Evolutionary conservation across 2,329 filamentous ascomycete species (phyloP).

Genomic region (Cordyceps fumosorosea): DNA sequence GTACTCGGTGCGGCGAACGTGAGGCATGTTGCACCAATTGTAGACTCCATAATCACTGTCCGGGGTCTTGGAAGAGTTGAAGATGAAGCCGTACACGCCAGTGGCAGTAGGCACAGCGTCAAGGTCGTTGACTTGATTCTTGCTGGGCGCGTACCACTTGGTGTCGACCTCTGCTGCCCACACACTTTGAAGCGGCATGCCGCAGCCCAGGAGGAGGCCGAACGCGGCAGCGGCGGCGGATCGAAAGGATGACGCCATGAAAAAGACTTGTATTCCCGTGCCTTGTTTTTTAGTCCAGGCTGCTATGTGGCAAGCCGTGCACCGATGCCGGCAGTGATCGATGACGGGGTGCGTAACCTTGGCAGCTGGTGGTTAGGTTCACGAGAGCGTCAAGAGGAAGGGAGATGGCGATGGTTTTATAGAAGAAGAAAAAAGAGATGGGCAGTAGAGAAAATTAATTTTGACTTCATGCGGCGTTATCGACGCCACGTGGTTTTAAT

Average conservation of each 20-base stretch:
- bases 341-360: background rate
- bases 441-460: background rate
- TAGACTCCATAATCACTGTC: slow-evolving; percentile 54
- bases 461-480: background rate
- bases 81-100: slow-evolving; percentile 69
- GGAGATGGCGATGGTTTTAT: background rate
- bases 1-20: slow-evolving; percentile 65
- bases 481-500: background rate
- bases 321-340: background rate
- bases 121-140: slow-evolving; percentile 55
- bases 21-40: slow-evolving; percentile 86
- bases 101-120: slow-evolving; percentile 47
- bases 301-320: background rate
- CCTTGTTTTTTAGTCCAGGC: background rate
- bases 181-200: slow-evolving; percentile 8
- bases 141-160: slow-evolving; percentile 52
- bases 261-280: background rate
- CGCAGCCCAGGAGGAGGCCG: slow-evolving; percentile 5
- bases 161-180: slow-evolving; percentile 29
- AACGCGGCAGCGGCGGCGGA: slow-evolving; percentile 7
- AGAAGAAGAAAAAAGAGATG: background rate
- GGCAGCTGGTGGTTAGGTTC: background rate
- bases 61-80: slow-evolving; percentile 57
- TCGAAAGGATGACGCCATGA: slow-evolving; percentile 1
- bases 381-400: background rate